Percentiles rank a stretch among this genome's conserved stretches.
Evolutionary conservation across 257 asterid species (phyloP).

Genomic region (Linderniella brevidens): DNA sequence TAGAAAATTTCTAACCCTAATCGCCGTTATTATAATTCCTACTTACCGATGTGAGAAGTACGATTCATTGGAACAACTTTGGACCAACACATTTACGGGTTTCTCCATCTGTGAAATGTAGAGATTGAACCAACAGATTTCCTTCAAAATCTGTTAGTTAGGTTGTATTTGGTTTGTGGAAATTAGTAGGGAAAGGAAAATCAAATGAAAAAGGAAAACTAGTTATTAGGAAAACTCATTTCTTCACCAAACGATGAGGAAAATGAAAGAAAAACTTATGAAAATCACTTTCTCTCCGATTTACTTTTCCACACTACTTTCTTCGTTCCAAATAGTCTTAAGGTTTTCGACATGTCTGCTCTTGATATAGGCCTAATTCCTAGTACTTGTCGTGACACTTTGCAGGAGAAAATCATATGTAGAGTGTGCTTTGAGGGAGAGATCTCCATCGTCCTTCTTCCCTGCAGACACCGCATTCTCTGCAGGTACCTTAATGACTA

Average conservation of each 20-base stretch:
- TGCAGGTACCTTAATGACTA: constrained; percentile 50
- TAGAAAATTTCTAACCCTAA: constrained; percentile 12
- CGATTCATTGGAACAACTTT: background rate
- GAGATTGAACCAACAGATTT: no score
- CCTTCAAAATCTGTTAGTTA: no score
- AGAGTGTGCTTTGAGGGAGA: constrained; percentile 93
- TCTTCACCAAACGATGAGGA: no score
- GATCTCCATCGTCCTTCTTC: constrained; percentile 82
- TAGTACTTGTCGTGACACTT: background rate
- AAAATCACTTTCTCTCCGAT: no score
- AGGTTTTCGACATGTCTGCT: background rate
- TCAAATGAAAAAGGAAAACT: no score
- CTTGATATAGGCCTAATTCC: background rate
- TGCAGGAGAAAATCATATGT: constrained; percentile 87
- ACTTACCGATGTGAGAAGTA: background rate
- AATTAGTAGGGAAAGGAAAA: no score
- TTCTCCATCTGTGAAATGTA: no score
- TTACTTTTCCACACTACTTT: no score
- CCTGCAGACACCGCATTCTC: constrained; percentile 87
- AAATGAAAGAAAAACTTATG: no score
- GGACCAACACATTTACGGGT: background rate
- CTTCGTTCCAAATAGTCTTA: background rate
- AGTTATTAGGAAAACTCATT: no score
- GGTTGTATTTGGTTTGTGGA: no score
- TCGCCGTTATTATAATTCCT: background rate